Evolutionary conservation across 1,284 basidiomycete genomes (phyloP), one percentile per base, ranked within the genome.

Genomic region (Agaricales sp.): DNA sequence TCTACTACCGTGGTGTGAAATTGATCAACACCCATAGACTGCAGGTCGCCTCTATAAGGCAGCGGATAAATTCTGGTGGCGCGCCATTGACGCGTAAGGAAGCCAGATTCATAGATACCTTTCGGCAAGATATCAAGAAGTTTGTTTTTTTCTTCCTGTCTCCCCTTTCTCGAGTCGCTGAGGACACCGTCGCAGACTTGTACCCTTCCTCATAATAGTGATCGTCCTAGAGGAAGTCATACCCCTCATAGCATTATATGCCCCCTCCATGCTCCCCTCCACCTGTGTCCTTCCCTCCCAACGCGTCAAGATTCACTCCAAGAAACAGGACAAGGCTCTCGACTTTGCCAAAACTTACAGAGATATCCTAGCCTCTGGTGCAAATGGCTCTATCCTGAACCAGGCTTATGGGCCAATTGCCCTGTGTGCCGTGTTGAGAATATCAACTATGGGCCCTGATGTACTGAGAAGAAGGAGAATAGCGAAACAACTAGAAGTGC

Each of bases 201-300:
- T 91, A 1, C 87, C 91, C 0, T 93, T 93, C 67, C 59, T 90
- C 11, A 59, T 88, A 54, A 82, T 91, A 51, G 71, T 90, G 38
- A 62, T 89, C 23, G 66, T 91, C 18, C 66, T 89, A 2, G 90
- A 93, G 62, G 90, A 93, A 63, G 64, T 88, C 43, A 77, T 93
- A 51, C 90, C 90, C 8, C 72, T 93, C 52, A 77, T 92, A 52
- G 89, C 89, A 23, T 78, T 93, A 54, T 93, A 89, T 61, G 82
- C 80, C n/a, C 90, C 90, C 1, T 79, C 77, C 58, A 75, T 92
- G 66, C 77, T 93, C 24, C 90, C 90, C 1, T 92, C 88, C 2
- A 92, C 90, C 2, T 92, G 89, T 59, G 74, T 92, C 51, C 73
- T 93, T n/a, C 87, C 90, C 0, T 82, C 82, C 21, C 90, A 93